Evolutionary conservation across 345 rosid genomes (phyloP), one percentile per base, ranked within the genome.

Genomic region (Camelina neglecta): DNA sequence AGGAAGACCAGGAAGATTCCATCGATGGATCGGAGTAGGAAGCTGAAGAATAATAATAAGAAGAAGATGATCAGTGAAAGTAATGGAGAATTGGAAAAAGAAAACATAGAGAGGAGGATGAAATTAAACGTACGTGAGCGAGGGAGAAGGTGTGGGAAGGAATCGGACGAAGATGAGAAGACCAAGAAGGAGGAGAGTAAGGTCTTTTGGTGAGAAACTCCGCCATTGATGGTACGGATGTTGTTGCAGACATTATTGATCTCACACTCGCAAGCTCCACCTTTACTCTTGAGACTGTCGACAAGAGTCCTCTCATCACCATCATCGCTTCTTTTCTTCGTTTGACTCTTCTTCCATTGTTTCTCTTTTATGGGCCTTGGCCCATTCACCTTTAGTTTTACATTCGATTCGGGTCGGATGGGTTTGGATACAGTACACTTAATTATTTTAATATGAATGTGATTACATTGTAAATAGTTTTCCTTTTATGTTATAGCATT

Each of bases 1-100:
- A 8, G 97, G 98, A 79, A 94, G 83, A 67, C 85, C 83, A 21
- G 97, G 98, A 33, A 94, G 92, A 72, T 86, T 85, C 97, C 97
- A 94, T 23, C 75, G 79, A 71, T 92, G 96, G 78, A 90, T 94
- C 18, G 98, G 98, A 74, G 98, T 88, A 39, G 97, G 97, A 54
- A 83, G 80, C 87, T 90, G 86, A 65, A 69, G 58, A 57, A 4
- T 4, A 29, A 68, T 48, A 58, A 21, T 49, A 49, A n/a, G 58
- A 54, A 26, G 53, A 24, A 13, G 23, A 72, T 11, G 68, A 79
- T 44, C 23, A 72, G 39, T 13, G 71, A 31, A 8, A 61, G 56
- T 23, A 11, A 59, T 41, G 47, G 31, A 45, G 11, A 60, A 23
- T 13, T 23, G 8, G 1, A 11, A 3, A 26, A 26, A 26, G 4